Evolutionary conservation across 2,329 filamentous ascomycete genomes (phyloP).

Genomic region (Paecilomyces sp.): DNA sequence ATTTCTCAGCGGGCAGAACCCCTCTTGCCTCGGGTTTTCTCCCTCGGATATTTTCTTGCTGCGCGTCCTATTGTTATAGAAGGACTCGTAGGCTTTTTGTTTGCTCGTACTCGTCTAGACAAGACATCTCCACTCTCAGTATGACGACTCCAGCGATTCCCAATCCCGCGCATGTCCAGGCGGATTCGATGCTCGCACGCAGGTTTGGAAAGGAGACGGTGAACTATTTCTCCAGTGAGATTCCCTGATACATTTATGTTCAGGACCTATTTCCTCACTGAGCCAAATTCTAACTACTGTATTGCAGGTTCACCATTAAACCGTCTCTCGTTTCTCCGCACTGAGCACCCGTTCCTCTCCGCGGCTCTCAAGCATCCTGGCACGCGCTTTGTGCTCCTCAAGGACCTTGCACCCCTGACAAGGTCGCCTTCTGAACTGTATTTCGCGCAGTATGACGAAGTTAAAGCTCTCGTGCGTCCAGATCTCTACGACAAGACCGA

Average conservation of each 20-base stretch:
- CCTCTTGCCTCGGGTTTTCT: not conserved
- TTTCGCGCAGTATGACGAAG: slow-evolving; percentile 61
- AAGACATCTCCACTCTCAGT: not conserved
- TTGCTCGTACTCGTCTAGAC: not conserved
- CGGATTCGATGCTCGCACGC: slow-evolving; percentile 49
- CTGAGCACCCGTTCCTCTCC: slow-evolving; percentile 41
- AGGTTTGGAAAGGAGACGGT: slow-evolving; percentile 45
- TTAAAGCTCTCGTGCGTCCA: slow-evolving; percentile 62
- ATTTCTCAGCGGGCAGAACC: not conserved
- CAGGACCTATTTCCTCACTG: not conserved
- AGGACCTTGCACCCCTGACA: slow-evolving; percentile 68
- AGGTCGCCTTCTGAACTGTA: slow-evolving; percentile 56
- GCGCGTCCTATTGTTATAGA: not conserved
- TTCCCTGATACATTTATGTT: not conserved
- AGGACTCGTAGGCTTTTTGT: not conserved
- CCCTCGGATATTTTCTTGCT: not conserved
- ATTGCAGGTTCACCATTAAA: slow-evolving; percentile 41
- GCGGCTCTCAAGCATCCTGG: slow-evolving; percentile 41
- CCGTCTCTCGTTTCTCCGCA: slow-evolving; percentile 43
- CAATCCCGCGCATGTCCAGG: slow-evolving; percentile 49
- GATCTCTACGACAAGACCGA: slow-evolving; percentile 67
- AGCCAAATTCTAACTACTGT: not conserved
- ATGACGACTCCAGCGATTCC: slow-evolving; percentile 37
- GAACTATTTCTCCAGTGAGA: slow-evolving; percentile 45
- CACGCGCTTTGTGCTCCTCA: slow-evolving; percentile 65